Conservation (phyloP, 2,329 filamentous ascomycete genomes). For the Ophiosphaerella narmari region DNA sequence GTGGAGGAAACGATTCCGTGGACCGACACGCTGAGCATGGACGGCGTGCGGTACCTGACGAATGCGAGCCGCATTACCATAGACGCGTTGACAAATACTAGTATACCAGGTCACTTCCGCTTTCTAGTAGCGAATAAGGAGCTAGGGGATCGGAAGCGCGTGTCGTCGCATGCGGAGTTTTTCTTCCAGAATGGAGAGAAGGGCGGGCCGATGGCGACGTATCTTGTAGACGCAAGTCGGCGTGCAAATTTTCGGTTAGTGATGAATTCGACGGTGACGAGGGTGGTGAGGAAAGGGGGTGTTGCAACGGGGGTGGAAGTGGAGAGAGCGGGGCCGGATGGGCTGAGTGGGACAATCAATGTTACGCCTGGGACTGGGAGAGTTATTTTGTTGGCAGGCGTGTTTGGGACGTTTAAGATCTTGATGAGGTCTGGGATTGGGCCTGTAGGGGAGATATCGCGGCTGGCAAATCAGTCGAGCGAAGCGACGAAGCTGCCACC, state of each 20-base stretch:
- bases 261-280: conserved; percentile 64
- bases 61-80: conserved; percentile 65
- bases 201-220: conserved; percentile 69
- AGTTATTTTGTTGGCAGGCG: conserved; percentile 67
- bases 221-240: conserved; percentile 63
- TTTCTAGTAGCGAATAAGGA: conserved; percentile 62
- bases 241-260: conserved; percentile 67
- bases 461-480: conserved; percentile 41
- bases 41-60: conserved; percentile 65
- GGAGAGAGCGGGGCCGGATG: conserved; percentile 40
- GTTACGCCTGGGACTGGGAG: conserved; percentile 61
- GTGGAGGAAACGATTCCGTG: conserved; percentile 69
- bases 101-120: conserved; percentile 59
- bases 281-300: conserved; percentile 63
- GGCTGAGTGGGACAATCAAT: conserved; percentile 61
- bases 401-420: conserved; percentile 68
- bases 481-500: conserved; percentile 46
- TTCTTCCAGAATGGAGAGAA: conserved; percentile 68
- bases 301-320: conserved; percentile 66
- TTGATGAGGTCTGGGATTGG: conserved; percentile 69
- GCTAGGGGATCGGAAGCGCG: conserved; percentile 62
- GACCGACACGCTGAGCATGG: conserved; percentile 64
- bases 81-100: conserved; percentile 53
- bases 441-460: conserved; percentile 50
- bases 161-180: conserved; percentile 62